phyloP scores from a whole-genome alignment of 2,329 filamentous ascomycete species.

The Neofusicoccum laricinum region DNA sequence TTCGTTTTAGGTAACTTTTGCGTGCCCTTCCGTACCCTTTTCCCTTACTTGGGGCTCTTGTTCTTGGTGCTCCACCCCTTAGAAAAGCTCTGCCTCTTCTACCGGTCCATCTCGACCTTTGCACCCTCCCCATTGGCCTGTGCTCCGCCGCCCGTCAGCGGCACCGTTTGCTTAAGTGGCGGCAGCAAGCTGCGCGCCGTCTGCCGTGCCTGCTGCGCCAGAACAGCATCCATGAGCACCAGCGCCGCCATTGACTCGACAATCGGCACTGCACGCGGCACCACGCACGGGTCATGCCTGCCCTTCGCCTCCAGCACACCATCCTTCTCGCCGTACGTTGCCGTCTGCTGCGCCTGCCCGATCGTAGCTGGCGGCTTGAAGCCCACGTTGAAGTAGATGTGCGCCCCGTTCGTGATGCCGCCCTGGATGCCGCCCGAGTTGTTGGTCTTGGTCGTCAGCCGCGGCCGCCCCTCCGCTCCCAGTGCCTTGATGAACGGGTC shows the following conservation, averaged over 20 bases:
- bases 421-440: slow-evolving; percentile 94
- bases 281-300: slow-evolving; percentile 89
- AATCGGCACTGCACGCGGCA: slow-evolving; percentile 81
- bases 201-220: slow-evolving; percentile 70
- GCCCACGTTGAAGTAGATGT: slow-evolving; percentile 89
- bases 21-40: neutral
- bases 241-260: slow-evolving; percentile 90
- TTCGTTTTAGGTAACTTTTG: neutral
- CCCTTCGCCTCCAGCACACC: slow-evolving; percentile 87
- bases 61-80: neutral
- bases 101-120: slow-evolving; percentile 9
- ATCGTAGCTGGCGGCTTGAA: slow-evolving; percentile 98
- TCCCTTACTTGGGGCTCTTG: neutral
- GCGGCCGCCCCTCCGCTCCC: slow-evolving; percentile 52
- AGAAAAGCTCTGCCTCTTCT: neutral
- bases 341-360: slow-evolving; percentile 80
- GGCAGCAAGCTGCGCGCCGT: slow-evolving; percentile 34
- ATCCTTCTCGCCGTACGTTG: slow-evolving; percentile 71
- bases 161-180: slow-evolving; percentile 37
- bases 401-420: slow-evolving; percentile 89
- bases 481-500: slow-evolving; percentile 72
- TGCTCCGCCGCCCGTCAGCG: slow-evolving; percentile 24
- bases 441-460: slow-evolving; percentile 84
- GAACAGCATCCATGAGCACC: slow-evolving; percentile 79
- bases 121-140: slow-evolving; percentile 13